Base-by-base conservation (phyloP, 1,284 basidiomycete genomes). In the Tylopilus microsporus region DNA sequence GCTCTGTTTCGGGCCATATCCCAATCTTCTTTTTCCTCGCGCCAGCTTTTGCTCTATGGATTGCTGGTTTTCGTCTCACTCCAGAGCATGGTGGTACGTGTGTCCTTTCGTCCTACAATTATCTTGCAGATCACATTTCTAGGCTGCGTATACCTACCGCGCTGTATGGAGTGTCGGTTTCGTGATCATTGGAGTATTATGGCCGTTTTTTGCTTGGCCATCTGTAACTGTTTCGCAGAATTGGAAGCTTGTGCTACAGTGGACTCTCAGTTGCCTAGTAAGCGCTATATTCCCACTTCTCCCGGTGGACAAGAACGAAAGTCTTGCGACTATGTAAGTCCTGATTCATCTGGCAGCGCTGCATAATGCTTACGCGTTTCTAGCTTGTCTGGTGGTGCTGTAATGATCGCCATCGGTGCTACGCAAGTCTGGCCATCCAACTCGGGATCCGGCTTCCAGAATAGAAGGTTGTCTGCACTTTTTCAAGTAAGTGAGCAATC, bases 261-360 rank as follows among this genome's bases (percentile, higher is more conserved):
- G 89, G 91, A 69, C 72, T 1, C 34, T 70, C 4, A 75, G 76
- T 4, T 92, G 87, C 70, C 62, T 83, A 5, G 65, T 75, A 12
- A 84, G 81, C 1, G 83, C 80, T 0, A 63, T 89, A 2, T 94
- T 94, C 63, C 91, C 90, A 0, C 67, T 91, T 32, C 75, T 91
- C 34, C 76, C 82, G 18, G 86, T 92, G 3, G 85, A 94, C 62
- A 91, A 92, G 68, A 75, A 78, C 18, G 92, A 94, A 71, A 86
- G 77, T 62, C 57, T 88, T 42, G 37, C 67, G 0, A 67, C 77
- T 10, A 84, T 92, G 89, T 90, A 62, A 66, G 83, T 75, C 13
- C 50, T 9, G 30, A 25, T 7, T 21, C 30, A 46, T 53, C 19
- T 25, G 25, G 25, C 25, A 13, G 6, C 4, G 21, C 47, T 53